Conservation (phyloP, 2,329 filamentous ascomycete genomes). For the Bipolaris sorokiniana region DNA sequence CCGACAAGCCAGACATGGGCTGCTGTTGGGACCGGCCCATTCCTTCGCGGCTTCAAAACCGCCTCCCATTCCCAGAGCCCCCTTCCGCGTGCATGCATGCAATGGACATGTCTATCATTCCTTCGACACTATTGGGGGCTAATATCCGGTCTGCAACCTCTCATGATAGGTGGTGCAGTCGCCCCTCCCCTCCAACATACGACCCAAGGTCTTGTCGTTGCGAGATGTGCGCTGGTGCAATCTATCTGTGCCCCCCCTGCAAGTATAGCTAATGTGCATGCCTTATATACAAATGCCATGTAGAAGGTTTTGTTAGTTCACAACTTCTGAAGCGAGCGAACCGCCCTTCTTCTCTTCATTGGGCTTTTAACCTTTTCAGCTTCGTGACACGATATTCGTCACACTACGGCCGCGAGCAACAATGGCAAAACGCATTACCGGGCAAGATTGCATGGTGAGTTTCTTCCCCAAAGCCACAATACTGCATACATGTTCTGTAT, state of each 20-base stretch:
- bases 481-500: not conserved
- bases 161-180: slow-evolving; percentile 10
- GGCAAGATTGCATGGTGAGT: slow-evolving; percentile 27
- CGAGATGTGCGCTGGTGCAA: slow-evolving; percentile 1
- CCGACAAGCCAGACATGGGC: slow-evolving; percentile 4
- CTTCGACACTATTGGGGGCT: slow-evolving; percentile 1
- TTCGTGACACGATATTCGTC: slow-evolving; percentile 1
- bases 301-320: not conserved
- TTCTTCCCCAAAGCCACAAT: not conserved
- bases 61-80: not conserved
- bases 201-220: slow-evolving; percentile 1
- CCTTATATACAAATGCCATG: slow-evolving; percentile 13
- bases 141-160: slow-evolving; percentile 2
- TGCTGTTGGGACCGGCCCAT: slow-evolving; percentile 11
- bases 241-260: slow-evolving; percentile 3
- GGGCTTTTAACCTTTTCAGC: slow-evolving; percentile 2
- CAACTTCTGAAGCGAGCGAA: slow-evolving; percentile 10
- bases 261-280: not conserved
- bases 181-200: slow-evolving; percentile 3
- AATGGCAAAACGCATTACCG: slow-evolving; percentile 25
- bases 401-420: slow-evolving; percentile 6
- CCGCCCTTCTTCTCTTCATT: slow-evolving; percentile 1
- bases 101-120: not conserved
- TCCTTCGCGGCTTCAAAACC: not conserved
- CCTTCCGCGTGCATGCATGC: slow-evolving; percentile 5